Conservation (phyloP, 495 filamentous ascomycete genomes). For the Podospora fimiseda region DNA sequence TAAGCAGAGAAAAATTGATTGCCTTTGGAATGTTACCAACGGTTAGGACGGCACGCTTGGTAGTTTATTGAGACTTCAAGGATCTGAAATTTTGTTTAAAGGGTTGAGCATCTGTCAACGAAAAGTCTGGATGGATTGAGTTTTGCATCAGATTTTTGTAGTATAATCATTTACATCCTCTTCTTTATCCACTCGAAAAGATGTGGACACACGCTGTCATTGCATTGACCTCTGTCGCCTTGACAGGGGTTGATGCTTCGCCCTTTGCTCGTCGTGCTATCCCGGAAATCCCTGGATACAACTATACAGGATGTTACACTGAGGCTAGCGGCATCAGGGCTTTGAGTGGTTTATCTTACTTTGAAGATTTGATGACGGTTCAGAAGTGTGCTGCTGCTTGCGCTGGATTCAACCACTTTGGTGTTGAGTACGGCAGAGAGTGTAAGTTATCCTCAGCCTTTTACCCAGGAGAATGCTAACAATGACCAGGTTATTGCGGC, state of each 20-base stretch:
- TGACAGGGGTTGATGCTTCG: background rate
- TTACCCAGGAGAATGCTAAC: too few species aligned
- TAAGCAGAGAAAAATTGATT: too few species aligned
- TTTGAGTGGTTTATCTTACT: background rate
- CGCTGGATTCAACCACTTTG: background rate
- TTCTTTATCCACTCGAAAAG: too few species aligned
- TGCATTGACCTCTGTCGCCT: background rate
- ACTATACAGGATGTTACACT: background rate
- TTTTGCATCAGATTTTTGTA: too few species aligned
- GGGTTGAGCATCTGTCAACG: too few species aligned
- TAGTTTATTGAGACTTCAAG: too few species aligned
- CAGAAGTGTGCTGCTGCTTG: background rate
- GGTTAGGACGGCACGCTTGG: too few species aligned
- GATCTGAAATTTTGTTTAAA: too few species aligned
- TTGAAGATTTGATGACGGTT: background rate
- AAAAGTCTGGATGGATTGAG: too few species aligned
- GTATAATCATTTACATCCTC: too few species aligned
- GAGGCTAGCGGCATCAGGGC: background rate
- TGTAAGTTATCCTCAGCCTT: too few species aligned
- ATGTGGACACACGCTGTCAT: background rate
- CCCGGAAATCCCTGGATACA: background rate
- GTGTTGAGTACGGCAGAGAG: background rate
- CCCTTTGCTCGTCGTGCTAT: background rate
- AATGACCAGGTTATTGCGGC: conserved; percentile 34
- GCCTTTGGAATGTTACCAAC: too few species aligned